Conservation (phyloP, 176 grass and related monocot genomes). For the Oryza coarctata region DNA sequence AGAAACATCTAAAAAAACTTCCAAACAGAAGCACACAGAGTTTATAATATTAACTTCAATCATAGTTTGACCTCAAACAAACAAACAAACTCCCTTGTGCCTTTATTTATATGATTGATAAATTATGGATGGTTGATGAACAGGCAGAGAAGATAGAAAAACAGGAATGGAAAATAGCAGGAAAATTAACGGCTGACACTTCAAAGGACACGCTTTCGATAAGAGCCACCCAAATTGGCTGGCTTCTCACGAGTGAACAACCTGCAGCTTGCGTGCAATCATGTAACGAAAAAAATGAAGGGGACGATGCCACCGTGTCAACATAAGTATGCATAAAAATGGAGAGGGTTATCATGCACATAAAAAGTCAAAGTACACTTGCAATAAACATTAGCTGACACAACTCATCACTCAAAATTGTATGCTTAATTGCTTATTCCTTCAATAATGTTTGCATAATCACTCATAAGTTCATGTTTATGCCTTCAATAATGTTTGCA, state of each 20-base stretch:
- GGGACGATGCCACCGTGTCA: background rate
- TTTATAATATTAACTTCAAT: background rate
- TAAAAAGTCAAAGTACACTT: background rate
- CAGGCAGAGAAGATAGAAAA: background rate
- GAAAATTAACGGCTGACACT: background rate
- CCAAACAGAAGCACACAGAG: background rate
- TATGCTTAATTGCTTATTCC: background rate
- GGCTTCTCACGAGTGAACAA: background rate
- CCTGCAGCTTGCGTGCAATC: background rate
- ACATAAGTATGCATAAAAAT: background rate
- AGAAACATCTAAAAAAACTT: too few species aligned
- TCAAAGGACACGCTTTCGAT: slow-evolving; percentile 22
- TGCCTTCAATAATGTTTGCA: too few species aligned
- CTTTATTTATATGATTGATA: background rate
- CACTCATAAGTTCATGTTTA: too few species aligned
- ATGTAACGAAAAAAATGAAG: background rate
- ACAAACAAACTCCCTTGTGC: background rate
- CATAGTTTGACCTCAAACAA: slow-evolving; percentile 17
- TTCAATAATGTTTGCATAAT: background rate
- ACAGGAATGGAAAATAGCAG: background rate
- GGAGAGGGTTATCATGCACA: background rate
- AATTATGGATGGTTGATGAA: background rate
- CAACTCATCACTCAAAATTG: background rate
- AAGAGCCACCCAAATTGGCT: background rate
- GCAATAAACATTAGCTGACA: background rate